A percentile compares a stretch with the other conserved stretches of the same genome.
phyloP scores from a whole-genome alignment of 257 asterid species.

The Leptodermis oblonga region DNA sequence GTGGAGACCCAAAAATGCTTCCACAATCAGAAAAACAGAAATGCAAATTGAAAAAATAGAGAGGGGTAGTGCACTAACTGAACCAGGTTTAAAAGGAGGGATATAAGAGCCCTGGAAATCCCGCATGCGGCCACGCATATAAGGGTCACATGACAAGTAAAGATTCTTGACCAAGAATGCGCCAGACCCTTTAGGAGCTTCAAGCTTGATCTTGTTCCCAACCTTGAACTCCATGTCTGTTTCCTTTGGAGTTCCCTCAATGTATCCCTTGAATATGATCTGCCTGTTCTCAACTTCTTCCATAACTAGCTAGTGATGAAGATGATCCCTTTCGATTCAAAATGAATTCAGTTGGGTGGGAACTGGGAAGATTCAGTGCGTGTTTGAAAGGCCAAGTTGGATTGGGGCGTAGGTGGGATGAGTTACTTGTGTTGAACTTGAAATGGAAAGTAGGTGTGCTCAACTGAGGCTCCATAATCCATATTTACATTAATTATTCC shows the following conservation, averaged over 20 bases:
- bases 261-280: conserved; percentile 64
- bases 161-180: conserved; percentile 71
- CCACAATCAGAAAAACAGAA: neutral
- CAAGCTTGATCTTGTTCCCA: conserved; percentile 47
- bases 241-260: conserved; percentile 60
- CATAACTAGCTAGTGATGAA: conserved; percentile 3
- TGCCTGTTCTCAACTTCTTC: conserved; percentile 62
- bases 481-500: too few relatives aligned
- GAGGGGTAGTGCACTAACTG: conserved; percentile 41
- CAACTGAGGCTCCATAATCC: too few relatives aligned
- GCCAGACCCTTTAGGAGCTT: conserved; percentile 62
- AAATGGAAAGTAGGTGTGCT: neutral
- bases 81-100: conserved; percentile 72
- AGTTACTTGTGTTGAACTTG: neutral
- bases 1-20: neutral
- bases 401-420: neutral
- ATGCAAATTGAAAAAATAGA: neutral
- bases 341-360: neutral
- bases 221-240: conserved; percentile 67
- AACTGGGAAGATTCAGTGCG: too few relatives aligned
- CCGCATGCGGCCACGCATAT: conserved; percentile 90
- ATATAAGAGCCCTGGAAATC: conserved; percentile 66
- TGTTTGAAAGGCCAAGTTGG: too few relatives aligned
- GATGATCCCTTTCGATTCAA: neutral
- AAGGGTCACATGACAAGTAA: conserved; percentile 89